A percentile compares a stretch with the other conserved stretches of the same genome.
Conservation (phyloP, 2,329 filamentous ascomycete species). For the Talaromyces rugulosus region DNA sequence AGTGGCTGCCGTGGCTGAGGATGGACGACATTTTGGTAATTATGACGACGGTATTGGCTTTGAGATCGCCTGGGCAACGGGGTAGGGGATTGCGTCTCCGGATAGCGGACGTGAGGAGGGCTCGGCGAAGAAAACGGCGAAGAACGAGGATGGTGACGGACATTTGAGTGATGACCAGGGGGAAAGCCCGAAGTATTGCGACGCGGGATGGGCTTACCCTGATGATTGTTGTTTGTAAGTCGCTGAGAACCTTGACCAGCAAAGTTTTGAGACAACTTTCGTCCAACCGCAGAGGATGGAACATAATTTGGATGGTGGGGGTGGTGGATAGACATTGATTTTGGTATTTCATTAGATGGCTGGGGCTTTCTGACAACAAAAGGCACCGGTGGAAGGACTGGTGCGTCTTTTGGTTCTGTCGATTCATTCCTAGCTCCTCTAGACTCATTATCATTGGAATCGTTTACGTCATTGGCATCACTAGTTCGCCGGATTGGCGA, state of each 20-base stretch:
- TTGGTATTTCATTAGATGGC: conserved; percentile 16
- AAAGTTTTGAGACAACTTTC: neutral
- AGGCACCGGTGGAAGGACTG: conserved; percentile 26
- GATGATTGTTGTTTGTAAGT: neutral
- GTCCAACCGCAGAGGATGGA: conserved; percentile 16
- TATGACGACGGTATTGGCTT: conserved; percentile 1
- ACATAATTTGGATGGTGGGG: conserved; percentile 25
- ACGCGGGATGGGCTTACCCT: neutral
- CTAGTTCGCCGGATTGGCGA: neutral
- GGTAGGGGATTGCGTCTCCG: neutral
- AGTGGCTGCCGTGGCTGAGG: neutral
- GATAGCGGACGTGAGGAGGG: neutral
- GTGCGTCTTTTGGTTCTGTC: conserved; percentile 32
- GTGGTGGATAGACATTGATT: conserved; percentile 20
- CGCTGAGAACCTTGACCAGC: neutral
- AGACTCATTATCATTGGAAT: neutral
- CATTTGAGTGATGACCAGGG: neutral
- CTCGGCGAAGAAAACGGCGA: neutral
- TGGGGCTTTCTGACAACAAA: conserved; percentile 24
- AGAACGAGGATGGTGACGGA: neutral
- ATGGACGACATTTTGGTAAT: conserved; percentile 6
- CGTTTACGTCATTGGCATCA: neutral
- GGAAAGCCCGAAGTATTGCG: neutral
- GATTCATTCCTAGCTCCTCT: neutral
- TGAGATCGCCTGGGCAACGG: neutral